Percentiles rank a stretch among this genome's conserved stretches.
phyloP scores from a whole-genome alignment of 1,284 basidiomycete species.

The Anthracocystis setariae region DNA sequence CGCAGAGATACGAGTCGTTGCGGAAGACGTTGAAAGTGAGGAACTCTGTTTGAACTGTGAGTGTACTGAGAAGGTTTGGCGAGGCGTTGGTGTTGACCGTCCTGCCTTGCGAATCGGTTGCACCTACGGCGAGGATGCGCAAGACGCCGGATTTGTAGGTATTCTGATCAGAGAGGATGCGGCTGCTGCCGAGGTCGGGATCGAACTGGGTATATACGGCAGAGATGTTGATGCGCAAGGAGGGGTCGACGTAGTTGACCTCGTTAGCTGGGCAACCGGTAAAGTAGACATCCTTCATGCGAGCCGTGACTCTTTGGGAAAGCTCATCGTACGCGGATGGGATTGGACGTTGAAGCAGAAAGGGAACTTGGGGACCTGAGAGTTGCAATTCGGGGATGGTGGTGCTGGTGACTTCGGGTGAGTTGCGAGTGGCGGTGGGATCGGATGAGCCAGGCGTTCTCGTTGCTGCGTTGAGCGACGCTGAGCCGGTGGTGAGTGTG shows the following conservation, averaged over 20 bases:
- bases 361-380: conserved; percentile 43
- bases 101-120: conserved; percentile 37
- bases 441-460: conserved; percentile 7
- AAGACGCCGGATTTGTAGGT: conserved; percentile 38
- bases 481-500: conserved; percentile 38
- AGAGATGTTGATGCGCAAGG: conserved; percentile 61
- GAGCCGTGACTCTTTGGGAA: conserved; percentile 18
- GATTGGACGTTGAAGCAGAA: conserved; percentile 43
- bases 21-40: conserved; percentile 57
- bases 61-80: conserved; percentile 45
- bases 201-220: conserved; percentile 62
- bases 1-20: conserved; percentile 60
- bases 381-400: conserved; percentile 45
- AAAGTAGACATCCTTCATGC: conserved; percentile 53
- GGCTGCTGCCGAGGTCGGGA: conserved; percentile 13
- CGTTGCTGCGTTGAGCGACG: conserved; percentile 41
- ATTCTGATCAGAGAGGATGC: conserved; percentile 21
- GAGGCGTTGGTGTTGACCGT: conserved; percentile 36
- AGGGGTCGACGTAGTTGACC: conserved; percentile 41
- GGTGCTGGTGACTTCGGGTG: conserved; percentile 34
- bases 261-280: conserved; percentile 45
- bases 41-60: conserved; percentile 52
- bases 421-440: conserved; percentile 14
- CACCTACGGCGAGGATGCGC: conserved; percentile 55
- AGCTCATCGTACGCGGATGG: conserved; percentile 27